Evolutionary conservation across 441 rosid species (phyloP), one percentile per base, ranked within the genome.

Genomic region (Kokia cookei): DNA sequence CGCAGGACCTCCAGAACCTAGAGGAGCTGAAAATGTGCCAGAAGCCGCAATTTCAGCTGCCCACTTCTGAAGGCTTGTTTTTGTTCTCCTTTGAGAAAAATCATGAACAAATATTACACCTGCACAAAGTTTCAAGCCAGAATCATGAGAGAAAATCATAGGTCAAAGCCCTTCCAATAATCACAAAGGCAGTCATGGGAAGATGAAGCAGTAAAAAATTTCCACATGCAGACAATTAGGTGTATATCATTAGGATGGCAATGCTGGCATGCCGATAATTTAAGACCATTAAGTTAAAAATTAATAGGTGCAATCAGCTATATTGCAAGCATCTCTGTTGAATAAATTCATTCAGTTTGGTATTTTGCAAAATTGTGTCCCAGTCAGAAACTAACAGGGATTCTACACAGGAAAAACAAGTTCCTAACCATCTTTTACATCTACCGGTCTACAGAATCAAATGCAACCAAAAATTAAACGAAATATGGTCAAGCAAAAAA

Each of bases 71-170:
- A 96, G 88, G 84, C 94, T 92, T 78, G 97, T 80, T 80, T 96
- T 96, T 26, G 99, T 93, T 84, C 98, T 91, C 81, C 96, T 88
- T 81, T 96, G 99, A 7, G 99, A 91, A 59, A 96, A 92, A 81
- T 96, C 99, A 67, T 96, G 97, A 75, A 93, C 97, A 83, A 96
- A 96, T 74, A 96, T 91, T 78, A 96, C 97, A 78, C 99, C 99
- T 96, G 86, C 74, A 76, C 47, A 77, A 64, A 32, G 15, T 59
- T 68, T 72, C 43, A 62, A 47, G 60, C 7, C 35, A 72, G 14
- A 69, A 79, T 40, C 73, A 72, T 61, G 59, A 72, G 60, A 19
- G 35, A 27, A 73, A 42, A 69, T 43, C 72, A 59, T n/a, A 76
- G 74, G 57, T 12, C 75, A 65, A 50, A 80, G 24, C 62, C 43